Evolutionary conservation across 2,329 filamentous ascomycete genomes (phyloP).

Genomic region (Hymenoscyphus infarciens): DNA sequence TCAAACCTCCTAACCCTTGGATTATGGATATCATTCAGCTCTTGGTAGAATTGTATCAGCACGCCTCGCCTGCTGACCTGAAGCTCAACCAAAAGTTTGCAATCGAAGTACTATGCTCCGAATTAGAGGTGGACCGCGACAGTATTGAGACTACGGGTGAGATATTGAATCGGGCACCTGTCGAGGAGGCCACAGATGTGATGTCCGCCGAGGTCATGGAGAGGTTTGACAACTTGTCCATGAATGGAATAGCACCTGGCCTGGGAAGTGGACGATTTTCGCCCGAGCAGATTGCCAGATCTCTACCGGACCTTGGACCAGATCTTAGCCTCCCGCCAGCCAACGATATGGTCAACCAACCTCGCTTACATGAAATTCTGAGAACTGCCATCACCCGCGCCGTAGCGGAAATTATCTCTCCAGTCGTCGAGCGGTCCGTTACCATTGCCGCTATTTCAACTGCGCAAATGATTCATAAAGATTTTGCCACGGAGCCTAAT

Average conservation of each 20-base stretch:
- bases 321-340: slow-evolving; percentile 77
- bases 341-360: slow-evolving; percentile 71
- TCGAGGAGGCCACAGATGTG: slow-evolving; percentile 57
- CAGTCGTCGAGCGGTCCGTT: slow-evolving; percentile 94
- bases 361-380: slow-evolving; percentile 71
- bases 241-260: slow-evolving; percentile 68
- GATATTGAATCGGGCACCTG: slow-evolving; percentile 69
- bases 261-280: slow-evolving; percentile 71
- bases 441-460: slow-evolving; percentile 98
- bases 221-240: slow-evolving; percentile 75
- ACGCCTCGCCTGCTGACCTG: slow-evolving; percentile 62
- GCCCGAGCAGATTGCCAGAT: slow-evolving; percentile 71
- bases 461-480: slow-evolving; percentile 90
- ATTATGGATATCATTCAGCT: slow-evolving; percentile 92
- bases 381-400: slow-evolving; percentile 82
- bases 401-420: slow-evolving; percentile 93
- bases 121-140: slow-evolving; percentile 87
- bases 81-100: slow-evolving; percentile 98
- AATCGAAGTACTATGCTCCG: slow-evolving; percentile 95
- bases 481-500: slow-evolving; percentile 90
- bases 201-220: slow-evolving; percentile 66
- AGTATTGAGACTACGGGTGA: slow-evolving; percentile 82
- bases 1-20: slow-evolving; percentile 95
- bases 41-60: slow-evolving; percentile 89
- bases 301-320: slow-evolving; percentile 78